Evolutionary conservation across 495 filamentous ascomycete species (phyloP).

Genomic region (Xylaria curta): DNA sequence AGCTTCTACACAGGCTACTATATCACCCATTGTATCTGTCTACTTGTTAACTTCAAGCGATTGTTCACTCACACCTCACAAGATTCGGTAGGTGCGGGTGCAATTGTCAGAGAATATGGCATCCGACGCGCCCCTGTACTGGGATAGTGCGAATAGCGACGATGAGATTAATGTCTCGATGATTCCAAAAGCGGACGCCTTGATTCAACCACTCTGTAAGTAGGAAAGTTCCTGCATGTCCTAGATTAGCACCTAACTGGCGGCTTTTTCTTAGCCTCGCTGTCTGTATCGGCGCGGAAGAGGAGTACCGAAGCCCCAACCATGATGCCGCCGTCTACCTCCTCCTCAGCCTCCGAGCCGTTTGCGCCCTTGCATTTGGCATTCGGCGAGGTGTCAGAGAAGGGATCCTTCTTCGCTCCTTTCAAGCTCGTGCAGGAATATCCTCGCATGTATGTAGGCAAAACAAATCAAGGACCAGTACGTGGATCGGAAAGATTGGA

Average conservation of each 20-base stretch:
- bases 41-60: neutral
- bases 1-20: neutral
- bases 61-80: neutral
- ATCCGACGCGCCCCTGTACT: neutral
- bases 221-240: neutral
- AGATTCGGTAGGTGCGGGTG: neutral
- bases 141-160: constrained; percentile 7
- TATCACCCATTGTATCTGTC: neutral
- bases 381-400: constrained; percentile 36
- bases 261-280: neutral
- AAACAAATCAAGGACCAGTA: constrained; percentile 50
- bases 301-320: neutral
- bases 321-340: neutral
- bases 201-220: neutral
- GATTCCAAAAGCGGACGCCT: neutral
- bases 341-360: neutral
- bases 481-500: constrained; percentile 26
- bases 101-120: neutral
- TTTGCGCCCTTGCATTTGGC: constrained; percentile 25
- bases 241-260: neutral
- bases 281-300: neutral
- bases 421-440: constrained; percentile 65
- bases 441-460: constrained; percentile 63
- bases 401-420: constrained; percentile 59
- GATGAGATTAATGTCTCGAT: constrained; percentile 13